Evolutionary conservation across 495 filamentous ascomycete species (phyloP).

Genomic region (Talaromyces adpressus): DNA sequence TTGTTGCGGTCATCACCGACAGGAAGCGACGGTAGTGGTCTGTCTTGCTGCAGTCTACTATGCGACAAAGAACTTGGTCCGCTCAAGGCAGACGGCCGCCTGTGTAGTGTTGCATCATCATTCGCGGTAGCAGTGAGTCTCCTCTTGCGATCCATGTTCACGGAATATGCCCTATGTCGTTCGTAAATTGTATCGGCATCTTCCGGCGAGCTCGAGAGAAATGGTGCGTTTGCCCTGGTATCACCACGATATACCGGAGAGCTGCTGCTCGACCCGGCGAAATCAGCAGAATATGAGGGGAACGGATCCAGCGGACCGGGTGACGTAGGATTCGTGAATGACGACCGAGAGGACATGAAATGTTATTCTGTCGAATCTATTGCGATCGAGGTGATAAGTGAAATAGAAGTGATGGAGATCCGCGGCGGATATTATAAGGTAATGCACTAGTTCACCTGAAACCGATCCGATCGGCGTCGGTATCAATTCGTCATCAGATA

Average conservation of each 20-base stretch:
- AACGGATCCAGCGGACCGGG: background rate
- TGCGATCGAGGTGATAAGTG: background rate
- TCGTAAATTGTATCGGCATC: background rate
- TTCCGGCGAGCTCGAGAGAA: background rate
- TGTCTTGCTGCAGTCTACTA: conserved; percentile 16
- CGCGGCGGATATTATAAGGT: background rate
- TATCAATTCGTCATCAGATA: background rate
- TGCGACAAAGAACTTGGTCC: conserved; percentile 8
- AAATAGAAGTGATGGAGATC: background rate
- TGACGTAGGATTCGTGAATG: background rate
- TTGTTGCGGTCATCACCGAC: conserved; percentile 11
- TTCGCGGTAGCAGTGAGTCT: conserved; percentile 25
- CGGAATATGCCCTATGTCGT: background rate
- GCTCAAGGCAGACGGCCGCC: conserved; percentile 14
- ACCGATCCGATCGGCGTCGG: background rate
- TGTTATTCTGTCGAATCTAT: background rate
- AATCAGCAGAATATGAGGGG: background rate
- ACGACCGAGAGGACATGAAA: background rate
- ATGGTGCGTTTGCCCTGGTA: background rate
- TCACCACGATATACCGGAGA: background rate
- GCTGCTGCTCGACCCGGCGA: background rate
- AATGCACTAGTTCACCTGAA: background rate
- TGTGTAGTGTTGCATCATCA: conserved; percentile 9
- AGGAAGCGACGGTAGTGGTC: conserved; percentile 14
- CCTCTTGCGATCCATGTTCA: conserved; percentile 29